Conservation (phyloP, 2,329 filamentous ascomycete genomes). For the Neocatenulostroma microsporum region DNA sequence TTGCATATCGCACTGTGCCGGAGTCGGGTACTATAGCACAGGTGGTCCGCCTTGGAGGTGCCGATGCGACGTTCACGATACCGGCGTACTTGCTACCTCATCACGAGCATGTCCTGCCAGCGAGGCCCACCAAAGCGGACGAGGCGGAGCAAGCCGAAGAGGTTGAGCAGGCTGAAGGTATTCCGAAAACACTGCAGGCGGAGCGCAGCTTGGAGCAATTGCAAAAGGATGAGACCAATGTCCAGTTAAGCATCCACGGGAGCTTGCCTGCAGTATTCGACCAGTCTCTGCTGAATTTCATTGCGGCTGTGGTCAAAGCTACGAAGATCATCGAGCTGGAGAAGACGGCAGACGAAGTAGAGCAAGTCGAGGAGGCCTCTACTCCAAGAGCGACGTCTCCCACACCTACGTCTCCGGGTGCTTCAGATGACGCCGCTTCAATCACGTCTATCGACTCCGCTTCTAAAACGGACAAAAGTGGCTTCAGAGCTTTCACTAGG, state of each 20-base stretch:
- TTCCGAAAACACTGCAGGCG: slow-evolving; percentile 37
- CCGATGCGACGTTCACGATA: slow-evolving; percentile 43
- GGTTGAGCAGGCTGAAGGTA: slow-evolving; percentile 37
- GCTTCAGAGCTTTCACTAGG: slow-evolving; percentile 21
- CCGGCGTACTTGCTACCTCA: slow-evolving; percentile 47
- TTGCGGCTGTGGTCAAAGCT: slow-evolving; percentile 49
- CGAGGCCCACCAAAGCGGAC: slow-evolving; percentile 29
- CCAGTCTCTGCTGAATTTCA: slow-evolving; percentile 47
- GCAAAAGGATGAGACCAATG: slow-evolving; percentile 42
- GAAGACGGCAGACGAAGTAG: slow-evolving; percentile 35
- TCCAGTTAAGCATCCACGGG: slow-evolving; percentile 42
- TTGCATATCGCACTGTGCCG: slow-evolving; percentile 42
- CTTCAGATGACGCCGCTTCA: slow-evolving; percentile 3
- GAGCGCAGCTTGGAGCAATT: slow-evolving; percentile 34
- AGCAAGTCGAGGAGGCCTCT: slow-evolving; percentile 3
- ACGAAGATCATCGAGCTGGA: slow-evolving; percentile 51
- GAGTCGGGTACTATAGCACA: slow-evolving; percentile 38
- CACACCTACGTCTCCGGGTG: background rate
- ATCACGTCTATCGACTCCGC: background rate
- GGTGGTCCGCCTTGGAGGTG: slow-evolving; percentile 45
- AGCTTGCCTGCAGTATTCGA: slow-evolving; percentile 45
- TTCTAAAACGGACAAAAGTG: slow-evolving; percentile 12
- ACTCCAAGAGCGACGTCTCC: slow-evolving; percentile 7
- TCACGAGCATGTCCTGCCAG: slow-evolving; percentile 47
- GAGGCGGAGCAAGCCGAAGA: slow-evolving; percentile 30